Base-by-base conservation (phyloP, 1,139 yeast genomes). In the Lodderomyces jiufengensis region DNA sequence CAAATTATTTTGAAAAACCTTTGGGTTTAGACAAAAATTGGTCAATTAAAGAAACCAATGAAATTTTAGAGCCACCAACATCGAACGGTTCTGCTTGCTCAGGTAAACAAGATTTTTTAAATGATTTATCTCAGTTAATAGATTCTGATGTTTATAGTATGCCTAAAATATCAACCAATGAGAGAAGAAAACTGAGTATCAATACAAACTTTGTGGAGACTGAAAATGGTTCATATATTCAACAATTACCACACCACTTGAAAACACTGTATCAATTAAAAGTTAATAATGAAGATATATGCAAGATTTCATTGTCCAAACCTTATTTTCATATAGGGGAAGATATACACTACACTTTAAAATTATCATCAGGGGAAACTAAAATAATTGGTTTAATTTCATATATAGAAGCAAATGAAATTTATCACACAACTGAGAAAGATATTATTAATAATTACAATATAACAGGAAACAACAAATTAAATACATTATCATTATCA, bases 301-400 rank as follows among this genome's bases (percentile, higher is more conserved):
- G 76, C 43, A 43, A 51, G n/a, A 51, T 68, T 10, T 50, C 52
- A 9, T 38, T 62, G n/a, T 53, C 69, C 2, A 70, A 71, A 43
- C 66, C 74, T 1, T 67, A 67, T 41, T 76, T 65, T 46, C 72
- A 70, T 36, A 45, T 70, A 9, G 76, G 80, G 1, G 81, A 76
- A 26, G 74, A 71, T 38, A 57, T 76, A 8, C 63, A 63, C 39
- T 57, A 73, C 30, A 51, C 57, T 0, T 50, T 45, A 33, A 55
- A 57, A 2, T 37, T 36, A 6, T 49, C 45, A 9, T 38, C 34
- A 9, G 43, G 48, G 4, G 37, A 38, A 39, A 52, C 61, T 3
- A 57, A 57, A 31, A 54, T 66, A 3, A 60, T 59, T 2, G 74
- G 76, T 1, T 38, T 59, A 16, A 51, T 62, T 5, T 57, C 51